Evolutionary conservation across 192 early-diverging fungal genomes (phyloP).

Genomic region (Kappamyces sp.): DNA sequence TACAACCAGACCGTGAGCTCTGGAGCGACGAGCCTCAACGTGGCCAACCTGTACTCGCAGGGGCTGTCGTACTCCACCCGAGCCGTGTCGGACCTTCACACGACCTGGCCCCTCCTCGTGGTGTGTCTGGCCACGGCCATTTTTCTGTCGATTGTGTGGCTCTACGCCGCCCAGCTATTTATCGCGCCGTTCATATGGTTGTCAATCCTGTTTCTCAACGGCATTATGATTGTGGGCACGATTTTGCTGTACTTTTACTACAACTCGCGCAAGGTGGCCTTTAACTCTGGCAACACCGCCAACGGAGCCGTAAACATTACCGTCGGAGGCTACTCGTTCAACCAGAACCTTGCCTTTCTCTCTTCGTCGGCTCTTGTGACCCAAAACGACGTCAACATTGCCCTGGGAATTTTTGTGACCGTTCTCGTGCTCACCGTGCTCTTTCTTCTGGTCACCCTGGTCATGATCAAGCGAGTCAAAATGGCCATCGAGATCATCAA

Average conservation of each 20-base stretch:
- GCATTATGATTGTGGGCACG: conserved; percentile 23
- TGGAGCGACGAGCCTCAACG: conserved; percentile 8
- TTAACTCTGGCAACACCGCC: conserved; percentile 1
- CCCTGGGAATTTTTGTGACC: conserved; percentile 18
- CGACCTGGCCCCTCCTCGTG: conserved; percentile 10
- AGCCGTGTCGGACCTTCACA: conserved; percentile 2
- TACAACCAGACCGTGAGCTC: not conserved
- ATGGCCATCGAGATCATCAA: conserved; percentile 50
- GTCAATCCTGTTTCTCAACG: conserved; percentile 28
- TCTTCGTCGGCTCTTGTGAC: not conserved
- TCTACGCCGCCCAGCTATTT: conserved; percentile 30
- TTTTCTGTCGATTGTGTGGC: conserved; percentile 32
- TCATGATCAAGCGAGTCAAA: conserved; percentile 39
- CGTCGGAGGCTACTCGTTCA: not conserved
- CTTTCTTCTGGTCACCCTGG: conserved; percentile 40
- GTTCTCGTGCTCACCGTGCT: conserved; percentile 30
- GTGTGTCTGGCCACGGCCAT: conserved; percentile 22
- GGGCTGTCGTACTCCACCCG: conserved; percentile 1
- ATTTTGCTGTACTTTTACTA: conserved; percentile 31
- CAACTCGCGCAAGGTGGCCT: conserved; percentile 14
- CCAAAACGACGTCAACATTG: conserved; percentile 12
- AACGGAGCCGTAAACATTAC: conserved; percentile 13
- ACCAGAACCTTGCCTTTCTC: not conserved
- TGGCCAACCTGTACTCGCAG: not conserved
- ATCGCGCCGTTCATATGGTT: conserved; percentile 33